Conservation (phyloP, 225 moss, liverwort and hornwort species). For the Takakia lepidozioides region DNA sequence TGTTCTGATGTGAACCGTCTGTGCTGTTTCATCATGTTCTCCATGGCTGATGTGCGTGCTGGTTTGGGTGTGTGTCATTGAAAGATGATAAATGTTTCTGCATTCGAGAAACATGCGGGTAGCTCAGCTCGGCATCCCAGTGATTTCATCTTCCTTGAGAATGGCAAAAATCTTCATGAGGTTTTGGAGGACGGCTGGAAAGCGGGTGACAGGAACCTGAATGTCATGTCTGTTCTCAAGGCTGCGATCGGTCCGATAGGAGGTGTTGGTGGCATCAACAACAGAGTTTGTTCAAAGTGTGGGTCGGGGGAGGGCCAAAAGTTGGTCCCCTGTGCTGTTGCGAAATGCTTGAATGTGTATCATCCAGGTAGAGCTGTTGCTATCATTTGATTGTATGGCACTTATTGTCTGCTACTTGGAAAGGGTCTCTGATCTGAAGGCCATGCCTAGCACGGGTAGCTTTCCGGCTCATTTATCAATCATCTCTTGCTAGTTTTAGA, state of each 20-base stretch:
- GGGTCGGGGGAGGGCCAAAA: conserved; percentile 22
- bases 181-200: conserved; percentile 85
- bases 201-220: conserved; percentile 52
- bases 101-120: conserved; percentile 97
- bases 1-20: background rate
- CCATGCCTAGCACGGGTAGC: no score
- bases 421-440: no score
- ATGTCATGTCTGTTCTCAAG: conserved; percentile 54
- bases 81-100: conserved; percentile 92
- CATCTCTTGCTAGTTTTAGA: no score
- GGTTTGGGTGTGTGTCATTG: background rate
- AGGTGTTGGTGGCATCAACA: conserved; percentile 17
- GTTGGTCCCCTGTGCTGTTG: conserved; percentile 24
- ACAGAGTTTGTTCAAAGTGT: conserved; percentile 16
- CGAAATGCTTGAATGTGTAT: conserved; percentile 22
- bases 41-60: no score
- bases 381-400: background rate
- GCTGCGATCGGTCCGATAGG: conserved; percentile 59
- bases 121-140: conserved; percentile 97
- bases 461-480: no score
- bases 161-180: conserved; percentile 85
- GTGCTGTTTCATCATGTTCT: no score
- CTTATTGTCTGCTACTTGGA: background rate
- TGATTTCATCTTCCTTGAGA: conserved; percentile 87
- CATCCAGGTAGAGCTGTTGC: conserved; percentile 24